Evolutionary conservation across 1,284 basidiomycete genomes (phyloP).

Genomic region (Chiua sp.): DNA sequence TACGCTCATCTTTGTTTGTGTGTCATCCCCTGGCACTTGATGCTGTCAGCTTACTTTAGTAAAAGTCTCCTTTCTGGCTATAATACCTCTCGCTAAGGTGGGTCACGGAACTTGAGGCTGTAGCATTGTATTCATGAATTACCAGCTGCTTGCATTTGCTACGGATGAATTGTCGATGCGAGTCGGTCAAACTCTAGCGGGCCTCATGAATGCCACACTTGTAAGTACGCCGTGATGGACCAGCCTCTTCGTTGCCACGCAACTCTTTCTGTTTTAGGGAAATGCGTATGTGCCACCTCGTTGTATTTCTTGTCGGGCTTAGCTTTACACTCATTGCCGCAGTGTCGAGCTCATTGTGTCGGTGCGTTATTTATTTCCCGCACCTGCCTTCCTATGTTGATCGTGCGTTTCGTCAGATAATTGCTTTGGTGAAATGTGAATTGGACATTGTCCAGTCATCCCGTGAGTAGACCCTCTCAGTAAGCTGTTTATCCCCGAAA

Average conservation of each 20-base stretch:
- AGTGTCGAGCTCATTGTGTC: conserved; percentile 85
- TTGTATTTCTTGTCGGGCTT: conserved; percentile 1
- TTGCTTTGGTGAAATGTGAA: conserved; percentile 82
- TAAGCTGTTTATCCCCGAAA: conserved; percentile 2
- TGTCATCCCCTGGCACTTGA: not conserved
- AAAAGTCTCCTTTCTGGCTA: conserved; percentile 78
- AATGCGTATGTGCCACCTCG: conserved; percentile 65
- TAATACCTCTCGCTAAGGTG: conserved; percentile 79
- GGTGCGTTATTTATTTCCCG: conserved; percentile 41
- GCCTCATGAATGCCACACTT: conserved; percentile 86
- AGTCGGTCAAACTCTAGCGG: conserved; percentile 85
- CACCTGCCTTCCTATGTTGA: conserved; percentile 9
- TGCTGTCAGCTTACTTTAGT: conserved; percentile 7
- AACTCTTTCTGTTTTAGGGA: conserved; percentile 50
- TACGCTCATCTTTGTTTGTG: conserved; percentile 76
- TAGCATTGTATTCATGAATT: conserved; percentile 1
- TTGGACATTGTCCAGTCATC: conserved; percentile 84
- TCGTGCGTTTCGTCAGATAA: conserved; percentile 58
- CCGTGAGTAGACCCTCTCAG: conserved; percentile 50
- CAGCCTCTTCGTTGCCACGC: conserved; percentile 8
- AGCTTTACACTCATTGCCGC: conserved; percentile 5
- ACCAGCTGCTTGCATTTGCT: conserved; percentile 80
- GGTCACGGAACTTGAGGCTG: conserved; percentile 6
- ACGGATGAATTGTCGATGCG: conserved; percentile 88
- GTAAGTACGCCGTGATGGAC: conserved; percentile 44